Evolutionary conservation across 2,329 filamentous ascomycete genomes (phyloP).

Genomic region (Dendryphion nanum): DNA sequence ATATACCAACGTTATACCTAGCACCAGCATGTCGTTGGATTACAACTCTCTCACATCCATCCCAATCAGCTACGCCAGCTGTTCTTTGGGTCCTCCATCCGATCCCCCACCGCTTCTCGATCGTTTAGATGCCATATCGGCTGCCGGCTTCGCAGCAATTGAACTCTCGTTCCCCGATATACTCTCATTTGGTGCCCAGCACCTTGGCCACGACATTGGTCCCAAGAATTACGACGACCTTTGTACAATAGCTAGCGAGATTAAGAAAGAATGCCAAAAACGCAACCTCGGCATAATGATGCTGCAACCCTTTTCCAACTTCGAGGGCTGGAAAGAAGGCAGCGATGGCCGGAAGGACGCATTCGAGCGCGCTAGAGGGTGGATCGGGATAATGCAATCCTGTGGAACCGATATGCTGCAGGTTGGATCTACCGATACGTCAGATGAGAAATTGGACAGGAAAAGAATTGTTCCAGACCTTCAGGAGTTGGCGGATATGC

Average conservation of each 20-base stretch:
- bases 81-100: slow-evolving; percentile 51
- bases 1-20: too few relatives aligned
- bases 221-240: slow-evolving; percentile 61
- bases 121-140: slow-evolving; percentile 62
- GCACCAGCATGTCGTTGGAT: slow-evolving; percentile 33
- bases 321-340: slow-evolving; percentile 68
- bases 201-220: slow-evolving; percentile 51
- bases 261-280: slow-evolving; percentile 55
- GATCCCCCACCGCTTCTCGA: slow-evolving; percentile 52
- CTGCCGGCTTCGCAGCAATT: slow-evolving; percentile 65
- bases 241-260: slow-evolving; percentile 52
- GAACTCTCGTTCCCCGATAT: slow-evolving; percentile 76
- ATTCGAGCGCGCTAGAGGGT: slow-evolving; percentile 62
- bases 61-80: slow-evolving; percentile 56
- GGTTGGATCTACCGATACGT: slow-evolving; percentile 62
- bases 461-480: slow-evolving; percentile 61
- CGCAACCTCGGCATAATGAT: slow-evolving; percentile 64
- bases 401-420: slow-evolving; percentile 70
- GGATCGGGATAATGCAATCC: slow-evolving; percentile 70
- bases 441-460: slow-evolving; percentile 53
- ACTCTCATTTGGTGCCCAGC: slow-evolving; percentile 57
- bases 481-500: slow-evolving; percentile 57
- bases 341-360: slow-evolving; percentile 60
- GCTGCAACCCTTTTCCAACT: slow-evolving; percentile 73
- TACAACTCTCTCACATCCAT: slow-evolving; percentile 39